Conservation (phyloP, 441 rosid species). For the Metrosideros polymorpha region DNA sequence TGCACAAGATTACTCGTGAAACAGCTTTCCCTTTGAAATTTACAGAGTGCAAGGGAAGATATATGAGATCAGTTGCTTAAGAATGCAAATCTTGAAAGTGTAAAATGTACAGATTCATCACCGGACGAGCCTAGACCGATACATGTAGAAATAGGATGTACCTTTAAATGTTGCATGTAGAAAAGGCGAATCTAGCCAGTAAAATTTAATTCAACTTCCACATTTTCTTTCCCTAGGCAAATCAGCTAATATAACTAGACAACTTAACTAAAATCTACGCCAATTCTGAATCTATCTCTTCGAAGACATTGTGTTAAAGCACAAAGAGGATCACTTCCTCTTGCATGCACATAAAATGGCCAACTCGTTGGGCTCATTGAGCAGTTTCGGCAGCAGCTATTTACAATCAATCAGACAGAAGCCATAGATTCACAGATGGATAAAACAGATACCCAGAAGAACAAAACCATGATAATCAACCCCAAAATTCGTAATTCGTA, state of each 20-base stretch:
- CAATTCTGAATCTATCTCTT: background rate
- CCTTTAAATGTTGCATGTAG: background rate
- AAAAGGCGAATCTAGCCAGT: background rate
- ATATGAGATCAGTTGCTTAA: background rate
- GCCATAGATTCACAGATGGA: background rate
- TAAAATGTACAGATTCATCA: background rate
- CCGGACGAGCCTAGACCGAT: background rate
- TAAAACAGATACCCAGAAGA: background rate
- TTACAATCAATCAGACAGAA: background rate
- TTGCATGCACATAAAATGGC: background rate
- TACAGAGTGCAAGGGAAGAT: background rate
- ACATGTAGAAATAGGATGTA: background rate
- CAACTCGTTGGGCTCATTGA: background rate
- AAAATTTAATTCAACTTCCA: background rate
- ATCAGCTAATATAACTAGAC: background rate
- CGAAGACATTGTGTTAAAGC: background rate
- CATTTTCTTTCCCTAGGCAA: background rate
- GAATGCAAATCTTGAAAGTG: background rate
- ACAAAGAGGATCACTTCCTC: background rate
- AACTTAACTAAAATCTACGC: background rate
- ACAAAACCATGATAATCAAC: background rate
- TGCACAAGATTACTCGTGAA: background rate
- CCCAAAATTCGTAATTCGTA: background rate
- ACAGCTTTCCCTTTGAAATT: background rate
- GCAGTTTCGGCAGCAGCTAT: background rate